phyloP scores from a whole-genome alignment of 306 rosid genomes.

The Gleditsia sinensis region DNA sequence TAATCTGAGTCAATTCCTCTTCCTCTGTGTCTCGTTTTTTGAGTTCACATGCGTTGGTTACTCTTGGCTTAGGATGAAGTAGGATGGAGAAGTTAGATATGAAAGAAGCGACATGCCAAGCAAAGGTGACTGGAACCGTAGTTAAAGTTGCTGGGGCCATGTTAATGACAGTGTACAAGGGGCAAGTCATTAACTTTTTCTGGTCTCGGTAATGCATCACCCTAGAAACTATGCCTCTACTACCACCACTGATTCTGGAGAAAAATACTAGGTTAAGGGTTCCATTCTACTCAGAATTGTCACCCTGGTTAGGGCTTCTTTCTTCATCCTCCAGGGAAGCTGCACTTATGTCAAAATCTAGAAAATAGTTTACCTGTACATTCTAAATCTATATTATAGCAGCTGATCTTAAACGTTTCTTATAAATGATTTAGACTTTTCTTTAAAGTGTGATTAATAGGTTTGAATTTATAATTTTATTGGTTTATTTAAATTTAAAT shows the following conservation, averaged over 20 bases:
- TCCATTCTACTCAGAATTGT: slow-evolving; percentile 80
- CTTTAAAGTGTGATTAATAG: no score
- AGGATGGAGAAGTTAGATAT: slow-evolving; percentile 86
- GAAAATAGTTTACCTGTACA: not conserved
- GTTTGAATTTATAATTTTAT: no score
- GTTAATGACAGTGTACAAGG: slow-evolving; percentile 94
- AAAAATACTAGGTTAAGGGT: slow-evolving; percentile 75
- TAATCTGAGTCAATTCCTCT: not conserved
- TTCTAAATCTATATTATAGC: not conserved
- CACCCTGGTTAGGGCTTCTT: slow-evolving; percentile 84
- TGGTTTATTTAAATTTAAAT: no score
- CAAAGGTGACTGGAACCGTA: slow-evolving; percentile 79
- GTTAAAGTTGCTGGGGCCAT: slow-evolving; percentile 86
- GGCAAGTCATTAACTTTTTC: slow-evolving; percentile 63
- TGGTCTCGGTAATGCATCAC: slow-evolving; percentile 54
- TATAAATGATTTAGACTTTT: no score
- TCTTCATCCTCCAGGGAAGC: slow-evolving; percentile 79
- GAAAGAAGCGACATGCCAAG: slow-evolving; percentile 60
- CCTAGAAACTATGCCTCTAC: slow-evolving; percentile 37
- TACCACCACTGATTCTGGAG: slow-evolving; percentile 36
- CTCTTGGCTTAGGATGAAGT: slow-evolving; percentile 13
- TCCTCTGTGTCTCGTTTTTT: not conserved
- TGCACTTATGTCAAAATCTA: not conserved
- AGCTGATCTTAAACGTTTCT: not conserved
- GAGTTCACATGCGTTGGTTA: slow-evolving; percentile 30